Percentiles rank a stretch among this genome's conserved stretches.
phyloP scores from a whole-genome alignment of 2,329 filamentous ascomycete species.

The Alternaria solani region DNA sequence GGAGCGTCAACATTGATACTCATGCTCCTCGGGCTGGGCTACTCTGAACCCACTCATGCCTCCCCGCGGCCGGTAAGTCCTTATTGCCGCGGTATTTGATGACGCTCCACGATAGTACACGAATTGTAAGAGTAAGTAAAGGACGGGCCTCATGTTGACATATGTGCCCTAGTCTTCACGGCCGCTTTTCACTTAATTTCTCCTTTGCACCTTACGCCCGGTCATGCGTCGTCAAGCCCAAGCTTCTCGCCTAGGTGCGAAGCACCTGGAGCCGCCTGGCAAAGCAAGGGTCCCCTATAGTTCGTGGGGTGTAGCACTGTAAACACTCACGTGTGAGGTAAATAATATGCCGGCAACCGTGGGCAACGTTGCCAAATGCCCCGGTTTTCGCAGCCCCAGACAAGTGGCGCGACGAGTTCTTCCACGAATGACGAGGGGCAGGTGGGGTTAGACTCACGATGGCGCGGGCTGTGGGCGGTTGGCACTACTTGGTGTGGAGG shows the following conservation, averaged over 20 bases:
- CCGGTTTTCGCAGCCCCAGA: slow-evolving; percentile 21
- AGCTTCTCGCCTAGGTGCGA: slow-evolving; percentile 27
- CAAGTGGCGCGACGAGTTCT: slow-evolving; percentile 21
- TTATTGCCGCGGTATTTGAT: slow-evolving; percentile 7
- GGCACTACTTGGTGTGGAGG: slow-evolving; percentile 5
- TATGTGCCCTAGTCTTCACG: background rate
- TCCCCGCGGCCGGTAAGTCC: slow-evolving; percentile 12
- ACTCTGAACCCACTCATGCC: background rate
- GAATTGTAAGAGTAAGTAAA: background rate
- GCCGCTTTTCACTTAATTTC: background rate
- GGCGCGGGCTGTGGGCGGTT: slow-evolving; percentile 5
- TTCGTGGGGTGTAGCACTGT: slow-evolving; percentile 1
- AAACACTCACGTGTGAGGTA: slow-evolving; percentile 15
- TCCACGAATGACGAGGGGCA: slow-evolving; percentile 26
- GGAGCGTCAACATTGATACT: background rate
- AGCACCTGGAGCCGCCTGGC: slow-evolving; percentile 18
- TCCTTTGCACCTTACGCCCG: background rate
- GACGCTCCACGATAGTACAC: background rate
- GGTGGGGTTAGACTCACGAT: slow-evolving; percentile 22
- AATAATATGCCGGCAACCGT: slow-evolving; percentile 18
- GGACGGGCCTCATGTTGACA: background rate
- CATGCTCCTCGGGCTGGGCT: background rate
- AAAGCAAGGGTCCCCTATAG: slow-evolving; percentile 6
- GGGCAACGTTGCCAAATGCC: slow-evolving; percentile 8
- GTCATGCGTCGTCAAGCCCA: slow-evolving; percentile 17